A percentile compares a stretch with the other conserved stretches of the same genome.
Conservation (phyloP, 2,329 filamentous ascomycete genomes). For the Penicillium sp. region DNA sequence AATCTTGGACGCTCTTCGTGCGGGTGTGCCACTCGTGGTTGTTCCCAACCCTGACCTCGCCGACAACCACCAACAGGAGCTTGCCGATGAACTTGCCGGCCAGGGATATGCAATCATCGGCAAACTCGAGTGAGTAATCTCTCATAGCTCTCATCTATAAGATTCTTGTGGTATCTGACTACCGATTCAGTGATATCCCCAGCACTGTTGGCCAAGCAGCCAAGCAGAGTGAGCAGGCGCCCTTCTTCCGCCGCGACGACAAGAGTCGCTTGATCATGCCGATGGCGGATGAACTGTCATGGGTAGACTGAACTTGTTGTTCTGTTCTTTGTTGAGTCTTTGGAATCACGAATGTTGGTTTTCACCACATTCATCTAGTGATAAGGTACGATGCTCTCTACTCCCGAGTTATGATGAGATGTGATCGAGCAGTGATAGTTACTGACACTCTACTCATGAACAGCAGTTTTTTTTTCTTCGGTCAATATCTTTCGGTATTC, state of each 20-base stretch:
- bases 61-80: constrained; percentile 88
- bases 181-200: constrained; percentile 9
- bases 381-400: not conserved
- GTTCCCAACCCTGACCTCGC: constrained; percentile 84
- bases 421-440: not conserved
- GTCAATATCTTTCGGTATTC: not conserved
- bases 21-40: constrained; percentile 79
- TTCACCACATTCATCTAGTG: not conserved
- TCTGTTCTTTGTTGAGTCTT: not conserved
- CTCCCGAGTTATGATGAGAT: not conserved
- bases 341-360: not conserved
- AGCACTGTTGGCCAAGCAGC: constrained; percentile 5
- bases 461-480: not conserved
- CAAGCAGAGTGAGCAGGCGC: not conserved
- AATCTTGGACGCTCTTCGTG: constrained; percentile 79
- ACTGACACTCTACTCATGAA: not conserved
- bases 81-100: constrained; percentile 75
- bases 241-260: not conserved
- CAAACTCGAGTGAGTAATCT: constrained; percentile 64
- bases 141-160: not conserved
- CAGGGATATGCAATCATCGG: constrained; percentile 80
- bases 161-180: constrained; percentile 7
- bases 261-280: not conserved
- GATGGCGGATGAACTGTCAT: constrained; percentile 15
- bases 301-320: constrained; percentile 6